phyloP scores from a whole-genome alignment of 768 basidiomycete species.

The Tulasnella sp. region DNA sequence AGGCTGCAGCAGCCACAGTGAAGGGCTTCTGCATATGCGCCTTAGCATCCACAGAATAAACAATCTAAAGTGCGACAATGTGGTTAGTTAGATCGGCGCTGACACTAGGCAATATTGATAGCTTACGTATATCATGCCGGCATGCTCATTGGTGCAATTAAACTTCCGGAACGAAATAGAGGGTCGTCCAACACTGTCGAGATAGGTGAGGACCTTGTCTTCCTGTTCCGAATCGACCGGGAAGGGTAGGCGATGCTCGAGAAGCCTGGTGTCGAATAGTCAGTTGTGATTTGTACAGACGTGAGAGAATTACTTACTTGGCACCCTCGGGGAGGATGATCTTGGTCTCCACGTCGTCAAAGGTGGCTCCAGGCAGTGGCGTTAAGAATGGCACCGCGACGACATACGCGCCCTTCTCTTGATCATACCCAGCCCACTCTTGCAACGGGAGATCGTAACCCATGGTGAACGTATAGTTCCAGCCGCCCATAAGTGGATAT shows the following conservation, averaged over 20 bases:
- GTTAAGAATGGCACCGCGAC: conserved; percentile 83
- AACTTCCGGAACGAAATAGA: conserved; percentile 61
- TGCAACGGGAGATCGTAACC: conserved; percentile 85
- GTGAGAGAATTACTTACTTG: conserved; percentile 45
- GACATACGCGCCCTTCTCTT: conserved; percentile 51
- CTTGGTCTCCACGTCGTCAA: conserved; percentile 67
- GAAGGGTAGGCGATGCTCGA: conserved; percentile 71
- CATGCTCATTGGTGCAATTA: conserved; percentile 68
- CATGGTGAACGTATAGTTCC: conserved; percentile 93
- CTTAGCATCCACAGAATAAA: conserved; percentile 69
- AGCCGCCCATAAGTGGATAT: conserved; percentile 89
- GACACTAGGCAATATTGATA: not conserved
- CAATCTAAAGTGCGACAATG: conserved; percentile 44
- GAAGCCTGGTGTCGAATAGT: conserved; percentile 43
- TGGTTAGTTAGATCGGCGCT: not conserved
- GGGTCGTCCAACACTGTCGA: conserved; percentile 86
- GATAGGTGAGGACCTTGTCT: conserved; percentile 72
- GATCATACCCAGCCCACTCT: conserved; percentile 60
- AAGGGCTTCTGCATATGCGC: conserved; percentile 84
- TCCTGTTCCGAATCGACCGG: conserved; percentile 48
- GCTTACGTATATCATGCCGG: conserved; percentile 72
- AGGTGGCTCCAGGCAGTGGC: conserved; percentile 63
- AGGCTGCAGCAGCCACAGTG: conserved; percentile 60
- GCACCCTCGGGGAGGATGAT: conserved; percentile 93
- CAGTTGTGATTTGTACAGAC: conserved; percentile 13